Evolutionary conservation across 2,329 filamentous ascomycete genomes (phyloP).

Genomic region (Colletotrichum magnum): DNA sequence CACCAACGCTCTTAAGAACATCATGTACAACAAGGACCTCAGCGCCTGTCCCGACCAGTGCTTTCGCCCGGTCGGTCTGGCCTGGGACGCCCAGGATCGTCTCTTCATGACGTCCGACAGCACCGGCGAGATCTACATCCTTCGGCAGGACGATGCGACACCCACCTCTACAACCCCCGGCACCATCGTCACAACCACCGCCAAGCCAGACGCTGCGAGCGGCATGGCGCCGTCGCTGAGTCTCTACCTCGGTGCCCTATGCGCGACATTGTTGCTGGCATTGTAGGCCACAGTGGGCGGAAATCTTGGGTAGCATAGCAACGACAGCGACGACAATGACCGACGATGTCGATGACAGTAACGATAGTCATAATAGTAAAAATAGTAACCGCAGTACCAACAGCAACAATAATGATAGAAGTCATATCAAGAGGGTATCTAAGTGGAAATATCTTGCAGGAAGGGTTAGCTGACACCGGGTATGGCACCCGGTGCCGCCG

Average conservation of each 20-base stretch:
- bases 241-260: conserved; percentile 3
- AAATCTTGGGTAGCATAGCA: neutral
- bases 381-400: no score
- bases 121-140: conserved; percentile 76
- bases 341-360: no score
- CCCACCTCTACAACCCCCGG: conserved; percentile 32
- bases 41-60: conserved; percentile 68
- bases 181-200: conserved; percentile 24
- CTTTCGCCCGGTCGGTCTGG: conserved; percentile 74
- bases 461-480: no score
- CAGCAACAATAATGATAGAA: no score
- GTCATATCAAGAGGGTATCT: no score
- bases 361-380: no score
- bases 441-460: no score
- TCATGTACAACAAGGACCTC: conserved; percentile 70
- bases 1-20: conserved; percentile 62
- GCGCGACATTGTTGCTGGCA: neutral
- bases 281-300: neutral
- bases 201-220: conserved; percentile 19
- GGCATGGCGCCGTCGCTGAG: conserved; percentile 2
- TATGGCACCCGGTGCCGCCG: no score
- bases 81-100: conserved; percentile 64
- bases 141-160: conserved; percentile 47
- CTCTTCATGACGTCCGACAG: conserved; percentile 75
- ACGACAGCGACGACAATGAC: neutral